Percentiles rank a stretch among this genome's conserved stretches.
These are phyloP conservation scores for Populus tremula DNA, from an alignment of 345 rosid genomes.

Conservation along the genomic window DNA sequence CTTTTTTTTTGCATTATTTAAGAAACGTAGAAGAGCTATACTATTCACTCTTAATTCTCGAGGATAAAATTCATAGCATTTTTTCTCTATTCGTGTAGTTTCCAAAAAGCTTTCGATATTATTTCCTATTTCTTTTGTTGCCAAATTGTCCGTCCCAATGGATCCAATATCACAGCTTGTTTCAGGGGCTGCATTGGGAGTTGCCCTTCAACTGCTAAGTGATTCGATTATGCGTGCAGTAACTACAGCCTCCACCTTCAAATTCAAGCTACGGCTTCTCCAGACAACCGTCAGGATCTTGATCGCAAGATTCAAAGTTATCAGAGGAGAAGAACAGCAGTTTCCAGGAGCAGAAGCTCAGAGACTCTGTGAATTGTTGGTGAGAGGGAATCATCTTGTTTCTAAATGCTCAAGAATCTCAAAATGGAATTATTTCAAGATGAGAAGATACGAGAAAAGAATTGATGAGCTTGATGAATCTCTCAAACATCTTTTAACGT, in stretches of 20 bases:
- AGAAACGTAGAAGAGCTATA: too few relatives aligned
- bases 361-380: neutral
- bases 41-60: too few relatives aligned
- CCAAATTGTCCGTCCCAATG: too few relatives aligned
- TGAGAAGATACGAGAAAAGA: neutral
- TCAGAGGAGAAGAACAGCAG: neutral
- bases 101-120: too few relatives aligned
- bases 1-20: too few relatives aligned
- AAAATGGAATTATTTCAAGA: neutral
- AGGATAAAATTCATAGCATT: too few relatives aligned
- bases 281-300: neutral
- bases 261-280: neutral
- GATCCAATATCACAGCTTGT: too few relatives aligned
- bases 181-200: too few relatives aligned
- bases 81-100: too few relatives aligned
- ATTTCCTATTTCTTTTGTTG: too few relatives aligned
- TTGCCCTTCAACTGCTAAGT: neutral
- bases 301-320: neutral
- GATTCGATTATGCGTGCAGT: neutral
- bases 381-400: neutral
- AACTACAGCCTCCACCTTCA: neutral
- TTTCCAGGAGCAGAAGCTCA: neutral
- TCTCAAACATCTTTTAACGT: neutral
- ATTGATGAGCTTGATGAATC: slow-evolving; percentile 1
- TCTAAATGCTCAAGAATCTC: neutral